These are phyloP conservation scores for Malus hybrid DNA, from an alignment of 331 rosid species.

Conservation along the genomic window DNA sequence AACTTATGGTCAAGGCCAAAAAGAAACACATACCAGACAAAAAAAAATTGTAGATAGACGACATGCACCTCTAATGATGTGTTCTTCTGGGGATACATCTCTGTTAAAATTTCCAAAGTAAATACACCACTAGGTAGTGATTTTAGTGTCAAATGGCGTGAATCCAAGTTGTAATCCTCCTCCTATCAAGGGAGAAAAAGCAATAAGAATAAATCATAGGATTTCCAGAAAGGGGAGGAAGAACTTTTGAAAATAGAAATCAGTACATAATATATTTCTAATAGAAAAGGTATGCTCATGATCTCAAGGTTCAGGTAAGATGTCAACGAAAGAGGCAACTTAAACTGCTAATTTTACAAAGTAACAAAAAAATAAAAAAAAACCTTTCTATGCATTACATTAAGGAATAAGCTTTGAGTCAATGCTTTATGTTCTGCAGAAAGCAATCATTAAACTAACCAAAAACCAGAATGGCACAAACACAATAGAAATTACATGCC, in stretches of 20 bases:
- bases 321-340: background rate
- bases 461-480: background rate
- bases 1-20: conserved; percentile 19
- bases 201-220: background rate
- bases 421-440: background rate
- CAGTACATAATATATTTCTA: background rate
- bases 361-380: background rate
- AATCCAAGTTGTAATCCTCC: conserved; percentile 60
- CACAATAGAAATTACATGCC: conserved; percentile 33
- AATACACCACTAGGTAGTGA: conserved; percentile 71
- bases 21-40: conserved; percentile 1
- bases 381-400: background rate
- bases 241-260: background rate
- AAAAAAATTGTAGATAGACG: background rate
- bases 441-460: background rate
- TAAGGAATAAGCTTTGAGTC: background rate
- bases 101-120: conserved; percentile 68
- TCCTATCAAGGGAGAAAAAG: conserved; percentile 38
- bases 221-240: background rate
- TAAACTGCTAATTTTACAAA: background rate
- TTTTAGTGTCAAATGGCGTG: conserved; percentile 58
- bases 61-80: conserved; percentile 82
- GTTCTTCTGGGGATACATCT: conserved; percentile 76
- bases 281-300: background rate
- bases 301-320: background rate